Base-by-base conservation (phyloP, 148 eudicot species). In the Nyssa sinensis region DNA sequence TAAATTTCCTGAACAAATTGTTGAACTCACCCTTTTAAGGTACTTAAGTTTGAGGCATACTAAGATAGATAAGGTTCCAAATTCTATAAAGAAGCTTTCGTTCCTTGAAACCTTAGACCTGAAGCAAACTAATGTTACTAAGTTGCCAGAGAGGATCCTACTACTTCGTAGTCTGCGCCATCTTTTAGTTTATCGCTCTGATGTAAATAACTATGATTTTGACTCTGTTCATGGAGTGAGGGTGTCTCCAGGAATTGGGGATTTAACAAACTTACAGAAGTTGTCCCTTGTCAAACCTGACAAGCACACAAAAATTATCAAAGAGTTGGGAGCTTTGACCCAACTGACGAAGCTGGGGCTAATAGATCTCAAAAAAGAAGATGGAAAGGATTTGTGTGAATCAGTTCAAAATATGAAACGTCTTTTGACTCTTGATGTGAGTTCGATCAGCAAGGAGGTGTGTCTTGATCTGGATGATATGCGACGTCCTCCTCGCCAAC, bases 71-170 rank as follows among this genome's bases (percentile, higher is more conserved):
- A 33, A 27, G 24, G 65, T 84, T 31, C 87, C 84, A 35, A 78
- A 75, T 33, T 63, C 80, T 12, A 81, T 84, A n/a, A 58, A 65
- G 47, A 76, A 79, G 64, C 82, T 84, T 39, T 30, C 7, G 7
- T 30, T 65, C 49, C 77, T 84, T 2, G 78, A 81, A 76, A 81
- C 84, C 16, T 74, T 84, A 67, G 82, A 84, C 34, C 80, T 84
- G 21, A 78, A 76, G 58, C 69, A 67, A 8, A 81, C 84, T 7
- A 4, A 25, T 51, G 74, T 75, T 7, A 70, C 65, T 71, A 58
- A 75, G 19, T 70, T 70, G 47, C 25, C 62, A 3, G 37, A 61
- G 61, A 55, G 4, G 11, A 57, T 31, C 16, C 39, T 8, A 8
- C n/a, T 34, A 61, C 62, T 80, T 10, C 55, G 34, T 16, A 55